These are phyloP conservation scores for Cercospora beticola DNA, from an alignment of 2,329 filamentous ascomycete genomes.

Conservation along the genomic window DNA sequence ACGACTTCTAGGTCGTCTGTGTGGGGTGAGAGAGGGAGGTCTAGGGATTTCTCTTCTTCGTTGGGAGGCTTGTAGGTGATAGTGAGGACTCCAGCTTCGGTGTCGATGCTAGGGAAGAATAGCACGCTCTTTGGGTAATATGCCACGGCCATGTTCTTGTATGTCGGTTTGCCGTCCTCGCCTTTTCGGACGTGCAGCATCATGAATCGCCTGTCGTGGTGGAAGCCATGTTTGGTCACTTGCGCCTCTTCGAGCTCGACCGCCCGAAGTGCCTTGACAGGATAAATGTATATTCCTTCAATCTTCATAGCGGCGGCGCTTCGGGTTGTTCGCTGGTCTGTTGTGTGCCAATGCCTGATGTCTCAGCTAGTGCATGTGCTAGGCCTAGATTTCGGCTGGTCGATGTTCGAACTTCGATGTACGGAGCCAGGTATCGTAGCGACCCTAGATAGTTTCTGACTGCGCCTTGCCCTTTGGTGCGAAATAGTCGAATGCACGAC, in stretches of 20 bases:
- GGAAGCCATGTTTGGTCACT: constrained; percentile 48
- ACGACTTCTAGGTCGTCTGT: constrained; percentile 38
- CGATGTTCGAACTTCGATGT: background rate
- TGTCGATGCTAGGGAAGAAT: constrained; percentile 43
- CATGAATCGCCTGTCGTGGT: constrained; percentile 48
- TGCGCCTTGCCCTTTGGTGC: background rate
- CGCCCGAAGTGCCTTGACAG: constrained; percentile 49
- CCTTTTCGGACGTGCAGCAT: constrained; percentile 42
- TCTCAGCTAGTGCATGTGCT: background rate
- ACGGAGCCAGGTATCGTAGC: background rate
- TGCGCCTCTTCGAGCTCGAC: constrained; percentile 41
- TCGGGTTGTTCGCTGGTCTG: background rate
- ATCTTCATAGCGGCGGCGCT: constrained; percentile 30
- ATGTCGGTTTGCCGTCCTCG: constrained; percentile 29
- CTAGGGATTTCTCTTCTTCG: constrained; percentile 33
- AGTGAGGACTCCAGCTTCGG: constrained; percentile 36
- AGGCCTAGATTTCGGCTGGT: background rate
- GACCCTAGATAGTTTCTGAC: background rate
- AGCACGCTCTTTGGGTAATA: constrained; percentile 43
- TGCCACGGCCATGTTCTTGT: constrained; percentile 46
- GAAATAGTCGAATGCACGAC: background rate
- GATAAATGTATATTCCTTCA: constrained; percentile 48
- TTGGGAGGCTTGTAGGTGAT: constrained; percentile 43
- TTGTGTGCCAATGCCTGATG: background rate
- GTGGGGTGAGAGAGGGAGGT: constrained; percentile 44